Conservation (phyloP, 345 rosid species). For the rapeseed (Brassica napus) region Da-Ae NC_063442.1:28890501-28891000, state of each 20-base stretch:
- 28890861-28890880: not conserved
- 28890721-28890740: not conserved
- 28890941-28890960: no score
- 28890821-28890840: no score
- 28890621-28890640: not conserved
- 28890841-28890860: not conserved
- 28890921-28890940: no score
- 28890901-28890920: no score
- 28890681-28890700: conserved; percentile 29
- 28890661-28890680: conserved; percentile 32
- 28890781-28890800: no score
- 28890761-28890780: not conserved
- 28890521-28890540: conserved; percentile 22
- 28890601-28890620: conserved; percentile 25
- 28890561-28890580: conserved; percentile 27
- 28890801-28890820: no score
- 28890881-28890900: no score
- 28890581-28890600: conserved; percentile 32
- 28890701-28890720: not conserved
- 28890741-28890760: not conserved
- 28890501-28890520: conserved; percentile 21
- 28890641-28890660: conserved; percentile 11
- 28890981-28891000: no score
- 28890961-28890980: no score
- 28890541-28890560: conserved; percentile 31